Conservation (phyloP, 2,329 filamentous ascomycete genomes). For the Paecilomyces niveus region DNA sequence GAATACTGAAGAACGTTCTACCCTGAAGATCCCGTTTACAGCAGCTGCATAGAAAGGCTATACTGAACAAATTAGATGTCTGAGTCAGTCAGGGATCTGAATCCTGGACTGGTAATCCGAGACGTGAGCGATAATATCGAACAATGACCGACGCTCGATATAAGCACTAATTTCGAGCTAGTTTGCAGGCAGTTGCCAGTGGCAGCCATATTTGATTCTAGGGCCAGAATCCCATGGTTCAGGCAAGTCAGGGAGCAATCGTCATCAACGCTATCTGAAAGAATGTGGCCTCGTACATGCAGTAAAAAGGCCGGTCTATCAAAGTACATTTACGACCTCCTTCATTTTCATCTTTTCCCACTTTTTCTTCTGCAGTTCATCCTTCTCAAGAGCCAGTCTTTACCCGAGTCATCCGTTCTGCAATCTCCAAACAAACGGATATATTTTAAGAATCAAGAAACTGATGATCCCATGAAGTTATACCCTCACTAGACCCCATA, state of each 20-base stretch:
- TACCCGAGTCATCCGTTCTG: too few relatives aligned
- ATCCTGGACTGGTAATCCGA: not conserved
- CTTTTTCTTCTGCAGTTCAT: too few relatives aligned
- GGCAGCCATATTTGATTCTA: not conserved
- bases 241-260: not conserved
- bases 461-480: too few relatives aligned
- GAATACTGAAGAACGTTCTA: not conserved
- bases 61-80: not conserved
- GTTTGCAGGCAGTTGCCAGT: not conserved
- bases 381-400: too few relatives aligned
- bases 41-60: not conserved
- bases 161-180: not conserved
- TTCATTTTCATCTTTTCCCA: too few relatives aligned
- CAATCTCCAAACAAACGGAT: too few relatives aligned
- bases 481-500: too few relatives aligned
- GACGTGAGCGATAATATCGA: not conserved
- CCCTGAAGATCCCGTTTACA: not conserved
- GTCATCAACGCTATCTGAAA: not conserved
- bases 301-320: too few relatives aligned
- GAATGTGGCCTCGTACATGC: too few relatives aligned
- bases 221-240: not conserved
- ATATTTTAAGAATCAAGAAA: too few relatives aligned
- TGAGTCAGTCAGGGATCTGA: not conserved
- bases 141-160: not conserved
- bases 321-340: too few relatives aligned